Conservation (phyloP, 2,329 filamentous ascomycete genomes). For the Fonsecaea multimorphosa region DNA sequence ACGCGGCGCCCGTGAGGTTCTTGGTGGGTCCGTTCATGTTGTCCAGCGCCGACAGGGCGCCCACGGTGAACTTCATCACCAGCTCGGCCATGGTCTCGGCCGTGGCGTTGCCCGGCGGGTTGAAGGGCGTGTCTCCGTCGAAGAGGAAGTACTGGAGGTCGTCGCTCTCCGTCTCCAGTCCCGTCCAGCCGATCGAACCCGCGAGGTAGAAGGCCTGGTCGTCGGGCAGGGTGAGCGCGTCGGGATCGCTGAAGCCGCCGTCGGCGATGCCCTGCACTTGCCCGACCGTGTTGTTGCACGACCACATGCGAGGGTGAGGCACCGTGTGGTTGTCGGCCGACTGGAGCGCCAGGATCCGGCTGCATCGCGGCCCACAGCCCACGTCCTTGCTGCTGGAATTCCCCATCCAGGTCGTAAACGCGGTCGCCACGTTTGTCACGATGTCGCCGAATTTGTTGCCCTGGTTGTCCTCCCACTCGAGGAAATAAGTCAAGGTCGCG, state of each 20-base stretch:
- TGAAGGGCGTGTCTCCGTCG: slow-evolving; percentile 21
- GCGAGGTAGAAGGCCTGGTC: slow-evolving; percentile 26
- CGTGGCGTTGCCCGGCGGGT: slow-evolving; percentile 8
- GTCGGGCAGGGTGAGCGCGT: slow-evolving; percentile 22
- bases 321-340: slow-evolving; percentile 23
- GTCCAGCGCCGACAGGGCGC: slow-evolving; percentile 24
- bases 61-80: slow-evolving; percentile 25
- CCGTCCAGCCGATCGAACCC: slow-evolving; percentile 30
- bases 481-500: not conserved
- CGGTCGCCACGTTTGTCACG: slow-evolving; percentile 16
- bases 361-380: slow-evolving; percentile 29
- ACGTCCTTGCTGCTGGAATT: slow-evolving; percentile 10
- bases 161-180: slow-evolving; percentile 12
- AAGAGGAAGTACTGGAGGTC: slow-evolving; percentile 21
- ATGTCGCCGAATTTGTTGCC: slow-evolving; percentile 4
- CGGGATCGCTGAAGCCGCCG: slow-evolving; percentile 13
- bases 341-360: slow-evolving; percentile 27
- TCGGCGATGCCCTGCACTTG: slow-evolving; percentile 17
- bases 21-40: slow-evolving; percentile 4
- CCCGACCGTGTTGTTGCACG: slow-evolving; percentile 30
- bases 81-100: slow-evolving; percentile 10
- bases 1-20: slow-evolving; percentile 71
- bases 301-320: slow-evolving; percentile 21
- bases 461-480: slow-evolving; percentile 20
- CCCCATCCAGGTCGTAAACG: slow-evolving; percentile 21